A percentile compares a stretch with the other conserved stretches of the same genome.
These are phyloP conservation scores for Papiliotrema nemorosa DNA, from an alignment of 1,284 basidiomycete genomes.

Conservation along the genomic window DNA sequence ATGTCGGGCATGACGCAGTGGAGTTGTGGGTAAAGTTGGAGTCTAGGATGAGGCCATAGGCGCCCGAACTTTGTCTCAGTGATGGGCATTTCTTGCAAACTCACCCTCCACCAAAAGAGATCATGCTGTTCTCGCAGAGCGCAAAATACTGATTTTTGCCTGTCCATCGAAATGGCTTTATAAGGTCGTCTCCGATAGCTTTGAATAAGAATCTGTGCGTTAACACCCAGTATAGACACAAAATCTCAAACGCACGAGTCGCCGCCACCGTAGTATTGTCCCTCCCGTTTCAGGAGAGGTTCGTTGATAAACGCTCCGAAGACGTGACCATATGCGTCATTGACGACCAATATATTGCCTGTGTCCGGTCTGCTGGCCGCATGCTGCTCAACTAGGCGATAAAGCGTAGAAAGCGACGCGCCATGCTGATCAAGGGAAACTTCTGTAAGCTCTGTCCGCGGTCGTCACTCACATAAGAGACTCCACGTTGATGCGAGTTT, in stretches of 20 bases:
- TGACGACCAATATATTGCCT: slow-evolving; percentile 59
- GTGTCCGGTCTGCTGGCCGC: slow-evolving; percentile 33
- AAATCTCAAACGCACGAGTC: slow-evolving; percentile 64
- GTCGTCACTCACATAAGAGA: slow-evolving; percentile 61
- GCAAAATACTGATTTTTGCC: slow-evolving; percentile 88
- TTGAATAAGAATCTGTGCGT: slow-evolving; percentile 70
- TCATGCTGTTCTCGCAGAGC: slow-evolving; percentile 70
- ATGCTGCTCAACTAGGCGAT: slow-evolving; percentile 58
- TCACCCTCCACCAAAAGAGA: slow-evolving; percentile 88
- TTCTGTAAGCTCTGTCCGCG: slow-evolving; percentile 9
- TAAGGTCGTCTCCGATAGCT: slow-evolving; percentile 43
- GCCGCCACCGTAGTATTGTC: slow-evolving; percentile 74
- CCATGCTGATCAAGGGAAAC: slow-evolving; percentile 90
- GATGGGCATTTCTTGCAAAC: slow-evolving; percentile 35
- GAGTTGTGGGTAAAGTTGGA: slow-evolving; percentile 75
- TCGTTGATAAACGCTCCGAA: slow-evolving; percentile 84
- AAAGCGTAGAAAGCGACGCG: slow-evolving; percentile 84
- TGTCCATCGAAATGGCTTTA: slow-evolving; percentile 78
- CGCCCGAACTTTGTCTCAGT: slow-evolving; percentile 61
- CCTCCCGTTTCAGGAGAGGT: slow-evolving; percentile 58
- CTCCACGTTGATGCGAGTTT: slow-evolving; percentile 78
- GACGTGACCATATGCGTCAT: slow-evolving; percentile 59
- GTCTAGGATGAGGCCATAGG: slow-evolving; percentile 88
- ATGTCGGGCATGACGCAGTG: slow-evolving; percentile 78
- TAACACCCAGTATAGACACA: neutral